These are phyloP conservation scores for Vanilla planifolia DNA, from an alignment of 106 monocot genomes.

Conservation along the genomic window DNA sequence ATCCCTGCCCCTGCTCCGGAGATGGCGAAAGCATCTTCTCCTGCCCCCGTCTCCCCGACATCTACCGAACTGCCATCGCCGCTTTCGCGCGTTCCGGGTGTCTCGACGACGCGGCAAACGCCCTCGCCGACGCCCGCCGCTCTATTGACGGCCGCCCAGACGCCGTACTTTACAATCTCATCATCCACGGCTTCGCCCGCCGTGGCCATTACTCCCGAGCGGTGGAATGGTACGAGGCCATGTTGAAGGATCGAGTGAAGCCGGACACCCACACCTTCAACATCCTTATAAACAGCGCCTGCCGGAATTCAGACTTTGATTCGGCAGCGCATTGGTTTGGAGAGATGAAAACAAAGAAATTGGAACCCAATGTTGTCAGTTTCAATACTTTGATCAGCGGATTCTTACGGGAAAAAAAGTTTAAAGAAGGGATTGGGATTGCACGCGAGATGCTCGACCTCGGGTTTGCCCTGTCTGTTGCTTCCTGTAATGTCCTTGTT, in stretches of 20 bases:
- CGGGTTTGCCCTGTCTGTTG: conserved; percentile 32
- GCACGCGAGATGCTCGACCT: conserved; percentile 86
- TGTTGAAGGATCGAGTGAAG: conserved; percentile 52
- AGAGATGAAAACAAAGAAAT: conserved; percentile 44
- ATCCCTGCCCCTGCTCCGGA: conserved; percentile 65
- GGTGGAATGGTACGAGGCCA: conserved; percentile 29
- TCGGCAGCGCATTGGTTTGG: conserved; percentile 44
- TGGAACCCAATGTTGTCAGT: conserved; percentile 58
- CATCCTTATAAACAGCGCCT: conserved; percentile 45
- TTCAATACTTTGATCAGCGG: conserved; percentile 76
- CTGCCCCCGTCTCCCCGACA: conserved; percentile 47
- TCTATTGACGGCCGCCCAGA: conserved; percentile 35
- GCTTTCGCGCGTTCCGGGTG: conserved; percentile 34
- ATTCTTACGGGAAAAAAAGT: conserved; percentile 42
- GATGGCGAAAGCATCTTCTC: conserved; percentile 69
- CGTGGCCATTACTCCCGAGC: conserved; percentile 17
- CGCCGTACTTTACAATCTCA: conserved; percentile 44
- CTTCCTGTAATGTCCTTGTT: conserved; percentile 68
- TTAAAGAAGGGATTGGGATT: conserved; percentile 49
- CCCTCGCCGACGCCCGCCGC: conserved; percentile 25
- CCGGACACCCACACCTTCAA: conserved; percentile 73
- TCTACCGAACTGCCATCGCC: conserved; percentile 36
- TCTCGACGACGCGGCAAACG: conserved; percentile 30
- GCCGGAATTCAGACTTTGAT: conserved; percentile 25
- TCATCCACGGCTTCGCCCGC: conserved; percentile 42